Evolutionary conservation across 1,139 yeast species (phyloP).

Genomic region (Kodamaea suecica): DNA sequence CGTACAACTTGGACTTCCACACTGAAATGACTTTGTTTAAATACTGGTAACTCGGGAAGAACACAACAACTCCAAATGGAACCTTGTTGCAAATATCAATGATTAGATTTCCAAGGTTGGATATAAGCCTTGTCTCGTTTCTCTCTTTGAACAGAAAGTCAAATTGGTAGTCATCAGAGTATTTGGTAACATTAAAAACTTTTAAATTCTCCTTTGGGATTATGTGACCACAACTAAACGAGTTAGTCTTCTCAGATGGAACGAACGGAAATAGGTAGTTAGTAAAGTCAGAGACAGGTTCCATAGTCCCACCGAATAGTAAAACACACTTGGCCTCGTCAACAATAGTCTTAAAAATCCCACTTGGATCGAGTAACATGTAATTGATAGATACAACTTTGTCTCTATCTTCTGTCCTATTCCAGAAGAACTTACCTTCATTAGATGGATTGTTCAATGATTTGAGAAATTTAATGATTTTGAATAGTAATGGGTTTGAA

Average conservation of each 20-base stretch:
- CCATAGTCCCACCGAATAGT: conserved; percentile 96
- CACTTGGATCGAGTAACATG: conserved; percentile 78
- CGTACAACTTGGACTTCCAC: conserved; percentile 49
- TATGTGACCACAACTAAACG: conserved; percentile 79
- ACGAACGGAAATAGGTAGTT: conserved; percentile 64
- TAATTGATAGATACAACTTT: conserved; percentile 49
- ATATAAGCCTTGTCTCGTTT: conserved; percentile 43
- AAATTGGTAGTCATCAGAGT: conserved; percentile 28
- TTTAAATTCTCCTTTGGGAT: conserved; percentile 68
- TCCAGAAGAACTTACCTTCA: conserved; percentile 82
- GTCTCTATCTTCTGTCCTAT: conserved; percentile 23
- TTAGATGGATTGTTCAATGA: conserved; percentile 69
- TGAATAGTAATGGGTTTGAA: conserved; percentile 61
- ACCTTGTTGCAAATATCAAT: conserved; percentile 40
- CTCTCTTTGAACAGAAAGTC: conserved; percentile 73
- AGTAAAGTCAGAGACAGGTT: conserved; percentile 72
- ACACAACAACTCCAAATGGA: conserved; percentile 77
- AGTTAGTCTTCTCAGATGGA: conserved; percentile 37
- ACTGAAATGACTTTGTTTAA: conserved; percentile 44
- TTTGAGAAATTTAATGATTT: conserved; percentile 60
- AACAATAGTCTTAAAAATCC: conserved; percentile 62
- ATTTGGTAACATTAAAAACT: conserved; percentile 50
- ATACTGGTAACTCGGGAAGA: conserved; percentile 83
- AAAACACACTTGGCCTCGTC: conserved; percentile 68
- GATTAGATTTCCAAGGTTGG: conserved; percentile 52